phyloP scores from a whole-genome alignment of 2,329 filamentous ascomycete species.

The Fusarium sp. region DNA sequence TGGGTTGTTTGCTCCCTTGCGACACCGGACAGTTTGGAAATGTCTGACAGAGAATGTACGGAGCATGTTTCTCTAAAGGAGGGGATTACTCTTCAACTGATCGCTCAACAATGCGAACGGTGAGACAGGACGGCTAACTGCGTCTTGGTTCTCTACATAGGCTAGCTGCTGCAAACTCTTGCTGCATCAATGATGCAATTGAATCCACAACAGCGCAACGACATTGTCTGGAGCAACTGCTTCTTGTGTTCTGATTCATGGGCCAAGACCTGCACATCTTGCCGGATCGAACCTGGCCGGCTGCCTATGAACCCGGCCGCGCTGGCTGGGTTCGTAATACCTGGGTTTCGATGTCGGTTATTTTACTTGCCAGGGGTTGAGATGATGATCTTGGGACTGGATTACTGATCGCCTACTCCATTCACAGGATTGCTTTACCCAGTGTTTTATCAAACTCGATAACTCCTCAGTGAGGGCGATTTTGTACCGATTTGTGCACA shows the following conservation, averaged over 20 bases:
- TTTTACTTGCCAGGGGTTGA: background rate
- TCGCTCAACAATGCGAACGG: background rate
- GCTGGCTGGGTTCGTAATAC: background rate
- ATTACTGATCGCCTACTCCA: constrained; percentile 1
- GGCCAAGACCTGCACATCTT: constrained; percentile 11
- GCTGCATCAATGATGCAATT: constrained; percentile 6
- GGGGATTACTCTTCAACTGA: background rate
- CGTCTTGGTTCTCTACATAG: constrained; percentile 9
- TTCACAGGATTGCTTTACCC: background rate
- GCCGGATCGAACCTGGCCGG: constrained; percentile 8
- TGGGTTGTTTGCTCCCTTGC: constrained; percentile 3
- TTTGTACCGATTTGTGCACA: background rate
- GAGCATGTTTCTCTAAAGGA: background rate
- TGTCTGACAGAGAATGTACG: background rate
- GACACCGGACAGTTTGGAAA: constrained; percentile 13
- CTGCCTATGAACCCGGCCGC: background rate
- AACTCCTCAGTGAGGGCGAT: background rate
- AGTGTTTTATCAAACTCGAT: background rate
- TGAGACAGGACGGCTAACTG: background rate
- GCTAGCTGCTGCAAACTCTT: constrained; percentile 8
- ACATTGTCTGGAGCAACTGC: background rate
- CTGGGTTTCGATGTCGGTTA: background rate
- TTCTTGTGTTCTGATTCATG: background rate
- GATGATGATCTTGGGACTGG: background rate
- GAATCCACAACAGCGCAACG: background rate